Evolutionary conservation across 805 yeast species (phyloP), one percentile per base, ranked within the genome.

Genomic region (Tetrapisispora taiwanensis): DNA sequence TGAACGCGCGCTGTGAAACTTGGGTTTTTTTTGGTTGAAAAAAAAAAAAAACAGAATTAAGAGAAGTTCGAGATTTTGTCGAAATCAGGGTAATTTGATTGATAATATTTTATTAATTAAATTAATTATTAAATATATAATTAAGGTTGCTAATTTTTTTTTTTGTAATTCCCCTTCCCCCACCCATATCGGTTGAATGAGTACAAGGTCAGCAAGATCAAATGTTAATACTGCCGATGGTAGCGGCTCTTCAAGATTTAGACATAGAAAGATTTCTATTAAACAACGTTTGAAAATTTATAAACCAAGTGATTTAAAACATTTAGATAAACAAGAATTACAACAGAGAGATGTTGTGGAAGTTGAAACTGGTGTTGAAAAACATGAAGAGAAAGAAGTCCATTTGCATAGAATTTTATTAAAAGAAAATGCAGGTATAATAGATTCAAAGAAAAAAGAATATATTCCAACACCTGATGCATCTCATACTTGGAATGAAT

Each of bases 381-480:
- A 92, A 62, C 87, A 84, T 53, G 98, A 92, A 65, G 98, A 92
- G 65, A 95, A 87, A 54, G 98, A 92, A 63, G 92, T 85, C 35
- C 98, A 92, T 75, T 72, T 92, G 49, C 95, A 90, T 62, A 86
- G 83, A 50, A 96, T 89, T 41, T 81, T 92, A 51, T 79, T 80
- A 63, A 90, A 90, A 13, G 53, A 53, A 24, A 39, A 39, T 20
- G 48, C 49, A 14, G 55, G 56, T 33, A 28, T 27, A 27, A 38
- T 44, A 17, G 49, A 48, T 30, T 48, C 48, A 8, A 81, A 82
- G 36, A 51, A 53, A 30, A 57, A 58, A 27, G 59, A 61, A 10
- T 90, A 82, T 62, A 92, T 92, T 54, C 98, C 98, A 1, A 92
- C 98, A 0, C 98, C 98, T 0, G 95, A 87, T 70, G 97, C 97